phyloP scores from a whole-genome alignment of 164 flowering plant genomes.

The Kingdonia uniflora region DNA sequence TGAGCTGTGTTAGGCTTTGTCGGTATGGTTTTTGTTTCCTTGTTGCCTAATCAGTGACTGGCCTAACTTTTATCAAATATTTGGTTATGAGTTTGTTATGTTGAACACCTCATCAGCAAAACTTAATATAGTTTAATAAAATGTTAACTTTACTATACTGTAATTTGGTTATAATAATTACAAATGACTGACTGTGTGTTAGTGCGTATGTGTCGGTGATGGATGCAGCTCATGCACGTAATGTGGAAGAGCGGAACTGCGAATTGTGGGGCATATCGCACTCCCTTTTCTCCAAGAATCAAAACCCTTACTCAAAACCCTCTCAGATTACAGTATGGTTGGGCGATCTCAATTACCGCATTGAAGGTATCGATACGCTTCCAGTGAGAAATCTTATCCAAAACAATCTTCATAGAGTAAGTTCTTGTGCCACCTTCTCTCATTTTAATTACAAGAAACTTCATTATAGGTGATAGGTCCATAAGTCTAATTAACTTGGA shows the following conservation, averaged over 20 bases:
- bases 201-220: neutral
- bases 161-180: too few species aligned
- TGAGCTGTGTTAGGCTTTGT: too few species aligned
- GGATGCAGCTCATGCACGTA: slow-evolving; percentile 63
- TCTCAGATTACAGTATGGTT: slow-evolving; percentile 54
- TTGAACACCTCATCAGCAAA: too few species aligned
- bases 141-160: too few species aligned
- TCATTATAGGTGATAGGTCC: too few species aligned
- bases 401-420: slow-evolving; percentile 43
- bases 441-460: neutral
- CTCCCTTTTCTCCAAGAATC: slow-evolving; percentile 45
- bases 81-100: too few species aligned
- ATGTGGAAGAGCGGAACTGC: slow-evolving; percentile 62
- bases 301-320: slow-evolving; percentile 40
- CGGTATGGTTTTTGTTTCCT: too few species aligned
- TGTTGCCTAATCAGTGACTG: too few species aligned
- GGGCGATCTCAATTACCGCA: slow-evolving; percentile 74
- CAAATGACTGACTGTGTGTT: too few species aligned
- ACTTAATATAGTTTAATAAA: too few species aligned
- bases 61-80: too few species aligned
- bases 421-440: neutral
- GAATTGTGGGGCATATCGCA: slow-evolving; percentile 42
- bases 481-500: neutral
- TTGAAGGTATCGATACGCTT: slow-evolving; percentile 42
- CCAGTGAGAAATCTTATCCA: slow-evolving; percentile 45